A percentile compares a stretch with the other conserved stretches of the same genome.
phyloP scores from a whole-genome alignment of 257 asterid genomes.

The Mentha longifolia region DNA sequence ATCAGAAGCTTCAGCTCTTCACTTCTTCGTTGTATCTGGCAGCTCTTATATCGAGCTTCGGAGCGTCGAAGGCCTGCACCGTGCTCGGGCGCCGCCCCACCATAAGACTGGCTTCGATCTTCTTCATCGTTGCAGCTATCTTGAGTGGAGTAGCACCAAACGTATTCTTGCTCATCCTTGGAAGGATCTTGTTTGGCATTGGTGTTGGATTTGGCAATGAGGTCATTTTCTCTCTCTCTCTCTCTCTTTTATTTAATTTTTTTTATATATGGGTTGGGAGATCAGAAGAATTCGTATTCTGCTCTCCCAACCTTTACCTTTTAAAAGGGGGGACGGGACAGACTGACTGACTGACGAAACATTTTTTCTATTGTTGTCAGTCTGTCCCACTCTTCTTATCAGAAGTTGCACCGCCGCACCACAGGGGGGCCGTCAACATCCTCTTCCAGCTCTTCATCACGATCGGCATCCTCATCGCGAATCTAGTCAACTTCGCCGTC shows the following conservation, averaged over 20 bases:
- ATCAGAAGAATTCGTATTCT: too few species aligned
- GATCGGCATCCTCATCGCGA: conserved; percentile 72
- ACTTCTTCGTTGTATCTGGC: conserved; percentile 80
- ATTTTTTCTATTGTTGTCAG: conserved; percentile 37
- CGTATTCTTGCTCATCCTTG: conserved; percentile 56
- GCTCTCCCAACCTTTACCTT: neutral
- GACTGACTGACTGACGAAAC: conserved; percentile 27
- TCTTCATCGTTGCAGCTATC: conserved; percentile 61
- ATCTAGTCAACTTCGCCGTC: conserved; percentile 61
- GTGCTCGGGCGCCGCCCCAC: conserved; percentile 65
- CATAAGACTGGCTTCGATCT: conserved; percentile 43
- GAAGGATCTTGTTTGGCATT: conserved; percentile 68
- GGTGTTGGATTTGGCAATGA: conserved; percentile 94
- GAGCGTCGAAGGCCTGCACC: conserved; percentile 72
- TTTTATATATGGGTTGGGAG: too few species aligned
- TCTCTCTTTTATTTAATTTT: neutral
- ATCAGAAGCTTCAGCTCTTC: conserved; percentile 77
- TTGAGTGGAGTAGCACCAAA: conserved; percentile 49
- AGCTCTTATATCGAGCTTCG: conserved; percentile 71
- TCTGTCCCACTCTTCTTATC: conserved; percentile 83
- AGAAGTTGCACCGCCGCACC: conserved; percentile 76
- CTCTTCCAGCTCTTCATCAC: conserved; percentile 87
- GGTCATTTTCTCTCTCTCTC: conserved; percentile 44
- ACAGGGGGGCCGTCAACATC: conserved; percentile 81
- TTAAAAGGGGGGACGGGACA: too few species aligned